Conservation (phyloP, 1,284 basidiomycete species). For the Lentinula novae-zelandiae region DNA sequence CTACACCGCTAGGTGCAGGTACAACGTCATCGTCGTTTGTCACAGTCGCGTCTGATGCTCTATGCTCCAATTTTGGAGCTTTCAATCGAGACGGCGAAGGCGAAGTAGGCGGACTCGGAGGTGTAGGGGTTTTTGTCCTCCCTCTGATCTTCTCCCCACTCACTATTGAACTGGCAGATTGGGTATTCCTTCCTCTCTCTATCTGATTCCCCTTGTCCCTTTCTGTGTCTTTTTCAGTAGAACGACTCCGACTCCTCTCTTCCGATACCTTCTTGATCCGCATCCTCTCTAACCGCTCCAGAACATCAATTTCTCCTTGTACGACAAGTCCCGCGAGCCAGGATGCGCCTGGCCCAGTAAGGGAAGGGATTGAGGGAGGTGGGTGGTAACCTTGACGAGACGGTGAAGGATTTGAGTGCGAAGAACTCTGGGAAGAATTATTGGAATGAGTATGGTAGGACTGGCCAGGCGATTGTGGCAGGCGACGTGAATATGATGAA, state of each 20-base stretch:
- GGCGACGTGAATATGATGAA: not conserved
- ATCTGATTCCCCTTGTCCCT: slow-evolving; percentile 13
- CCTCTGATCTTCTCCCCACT: not conserved
- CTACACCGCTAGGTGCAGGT: not conserved
- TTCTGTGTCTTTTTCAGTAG: slow-evolving; percentile 3
- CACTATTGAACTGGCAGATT: not conserved
- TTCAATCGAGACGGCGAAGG: slow-evolving; percentile 10
- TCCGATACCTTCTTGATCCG: slow-evolving; percentile 29
- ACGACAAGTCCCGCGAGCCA: slow-evolving; percentile 87
- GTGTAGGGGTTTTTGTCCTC: slow-evolving; percentile 4
- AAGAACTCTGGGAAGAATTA: not conserved
- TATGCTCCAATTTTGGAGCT: not conserved
- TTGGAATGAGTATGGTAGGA: not conserved
- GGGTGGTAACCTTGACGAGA: not conserved
- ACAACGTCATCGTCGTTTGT: not conserved
- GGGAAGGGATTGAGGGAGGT: not conserved
- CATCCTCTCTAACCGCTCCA: slow-evolving; percentile 43
- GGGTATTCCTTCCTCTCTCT: not conserved
- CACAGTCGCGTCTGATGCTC: not conserved
- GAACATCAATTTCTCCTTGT: slow-evolving; percentile 83
- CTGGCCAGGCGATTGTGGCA: not conserved
- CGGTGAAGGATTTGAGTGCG: not conserved
- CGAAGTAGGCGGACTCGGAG: not conserved
- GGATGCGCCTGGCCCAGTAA: not conserved
- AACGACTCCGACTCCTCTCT: slow-evolving; percentile 37